phyloP scores from a whole-genome alignment of 2,329 filamentous ascomycete genomes.

The Coniella lustricola region DNA sequence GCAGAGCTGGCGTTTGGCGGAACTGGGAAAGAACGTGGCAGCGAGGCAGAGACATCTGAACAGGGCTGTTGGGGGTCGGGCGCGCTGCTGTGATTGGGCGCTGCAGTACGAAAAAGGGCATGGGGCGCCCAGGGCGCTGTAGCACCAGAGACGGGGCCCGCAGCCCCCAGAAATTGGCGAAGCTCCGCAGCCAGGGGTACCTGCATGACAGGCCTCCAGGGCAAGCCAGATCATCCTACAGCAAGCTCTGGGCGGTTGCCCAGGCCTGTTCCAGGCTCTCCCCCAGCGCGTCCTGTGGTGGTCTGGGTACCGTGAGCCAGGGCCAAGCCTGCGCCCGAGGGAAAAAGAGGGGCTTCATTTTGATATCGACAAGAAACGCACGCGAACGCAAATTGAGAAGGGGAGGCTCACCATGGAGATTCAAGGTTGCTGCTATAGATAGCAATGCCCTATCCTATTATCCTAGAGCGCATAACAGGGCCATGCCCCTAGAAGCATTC shows the following conservation, averaged over 20 bases:
- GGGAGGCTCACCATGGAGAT: background rate
- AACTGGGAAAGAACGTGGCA: background rate
- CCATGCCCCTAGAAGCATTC: too few species aligned
- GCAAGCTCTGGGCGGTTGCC: too few species aligned
- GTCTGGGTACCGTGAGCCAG: too few species aligned
- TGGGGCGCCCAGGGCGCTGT: background rate
- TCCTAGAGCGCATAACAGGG: too few species aligned
- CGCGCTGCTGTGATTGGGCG: background rate
- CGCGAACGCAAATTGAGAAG: conserved; percentile 1
- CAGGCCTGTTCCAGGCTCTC: too few species aligned
- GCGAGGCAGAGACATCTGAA: background rate
- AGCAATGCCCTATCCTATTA: too few species aligned
- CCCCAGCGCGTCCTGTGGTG: too few species aligned
- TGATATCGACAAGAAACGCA: conserved; percentile 1
- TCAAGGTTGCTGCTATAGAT: background rate
- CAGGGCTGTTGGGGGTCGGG: too few species aligned
- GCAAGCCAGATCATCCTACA: background rate
- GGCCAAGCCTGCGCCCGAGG: too few species aligned
- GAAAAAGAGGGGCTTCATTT: conserved; percentile 3
- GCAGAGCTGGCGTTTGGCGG: background rate
- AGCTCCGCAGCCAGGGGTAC: background rate
- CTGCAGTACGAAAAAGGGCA: background rate
- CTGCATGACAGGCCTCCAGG: background rate
- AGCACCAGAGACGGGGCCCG: background rate
- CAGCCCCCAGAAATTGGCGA: conserved; percentile 3